These are phyloP conservation scores for Zychaea mexicana DNA, from an alignment of 371 early-diverging fungal species.

Conservation along the genomic window DNA sequence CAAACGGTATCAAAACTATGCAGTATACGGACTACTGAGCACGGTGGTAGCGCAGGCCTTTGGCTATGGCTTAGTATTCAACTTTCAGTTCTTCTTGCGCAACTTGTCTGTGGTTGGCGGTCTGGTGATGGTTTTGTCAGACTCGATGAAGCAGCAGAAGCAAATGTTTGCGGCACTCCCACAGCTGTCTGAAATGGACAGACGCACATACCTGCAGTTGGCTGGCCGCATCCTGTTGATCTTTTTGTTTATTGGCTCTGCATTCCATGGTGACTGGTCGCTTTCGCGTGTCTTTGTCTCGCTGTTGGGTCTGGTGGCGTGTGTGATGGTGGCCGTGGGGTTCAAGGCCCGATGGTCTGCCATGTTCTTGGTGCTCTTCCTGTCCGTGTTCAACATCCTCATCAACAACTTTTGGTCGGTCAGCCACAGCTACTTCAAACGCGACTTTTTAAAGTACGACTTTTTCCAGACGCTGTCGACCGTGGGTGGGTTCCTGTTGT, in stretches of 20 bases:
- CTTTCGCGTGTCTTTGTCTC: slow-evolving; percentile 67
- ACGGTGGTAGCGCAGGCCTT: slow-evolving; percentile 84
- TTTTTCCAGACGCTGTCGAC: slow-evolving; percentile 96
- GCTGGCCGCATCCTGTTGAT: slow-evolving; percentile 89
- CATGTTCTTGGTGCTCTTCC: slow-evolving; percentile 82
- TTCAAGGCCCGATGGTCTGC: slow-evolving; percentile 96
- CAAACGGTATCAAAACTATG: slow-evolving; percentile 72
- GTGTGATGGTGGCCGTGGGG: slow-evolving; percentile 90
- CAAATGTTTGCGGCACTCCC: slow-evolving; percentile 86
- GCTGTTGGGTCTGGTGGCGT: slow-evolving; percentile 73
- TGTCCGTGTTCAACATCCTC: slow-evolving; percentile 83
- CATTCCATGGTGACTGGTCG: slow-evolving; percentile 80
- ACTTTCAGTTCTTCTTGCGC: slow-evolving; percentile 84
- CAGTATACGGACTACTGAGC: slow-evolving; percentile 75
- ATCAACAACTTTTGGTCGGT: slow-evolving; percentile 96
- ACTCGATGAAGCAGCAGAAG: slow-evolving; percentile 54
- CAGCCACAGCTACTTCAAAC: slow-evolving; percentile 67
- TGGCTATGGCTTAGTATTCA: slow-evolving; percentile 90
- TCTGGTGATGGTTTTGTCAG: slow-evolving; percentile 85
- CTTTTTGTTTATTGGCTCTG: slow-evolving; percentile 83
- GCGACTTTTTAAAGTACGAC: slow-evolving; percentile 94
- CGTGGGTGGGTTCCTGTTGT: slow-evolving; percentile 89
- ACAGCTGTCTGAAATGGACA: slow-evolving; percentile 72
- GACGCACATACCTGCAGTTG: slow-evolving; percentile 80
- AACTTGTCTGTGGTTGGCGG: slow-evolving; percentile 89